phyloP scores from a whole-genome alignment of 176 grass and related monocot genomes.

The Oryza punctata region DNA sequence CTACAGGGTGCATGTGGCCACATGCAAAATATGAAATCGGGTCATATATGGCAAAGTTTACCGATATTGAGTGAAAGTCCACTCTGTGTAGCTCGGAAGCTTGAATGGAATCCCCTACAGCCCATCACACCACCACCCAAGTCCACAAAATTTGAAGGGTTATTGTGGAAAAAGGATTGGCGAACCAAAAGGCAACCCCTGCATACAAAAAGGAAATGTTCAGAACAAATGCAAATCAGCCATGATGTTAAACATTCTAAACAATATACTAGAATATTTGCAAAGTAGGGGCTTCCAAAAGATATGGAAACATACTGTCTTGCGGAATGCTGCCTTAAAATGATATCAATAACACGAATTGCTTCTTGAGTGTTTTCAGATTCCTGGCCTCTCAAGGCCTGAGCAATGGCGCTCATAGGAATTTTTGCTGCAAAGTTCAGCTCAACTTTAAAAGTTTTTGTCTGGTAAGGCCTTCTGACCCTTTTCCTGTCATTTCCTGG shows the following conservation, averaged over 20 bases:
- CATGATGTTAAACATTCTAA: not conserved
- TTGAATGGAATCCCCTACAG: slow-evolving; percentile 91
- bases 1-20: not conserved
- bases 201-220: slow-evolving; percentile 17
- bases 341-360: slow-evolving; percentile 85
- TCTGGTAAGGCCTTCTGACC: slow-evolving; percentile 55
- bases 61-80: slow-evolving; percentile 89
- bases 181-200: slow-evolving; percentile 89
- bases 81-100: slow-evolving; percentile 81
- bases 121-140: slow-evolving; percentile 83
- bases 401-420: slow-evolving; percentile 74
- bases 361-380: slow-evolving; percentile 82
- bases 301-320: slow-evolving; percentile 54
- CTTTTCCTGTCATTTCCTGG: slow-evolving; percentile 67
- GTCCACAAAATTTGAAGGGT: slow-evolving; percentile 73
- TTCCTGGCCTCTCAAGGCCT: slow-evolving; percentile 75
- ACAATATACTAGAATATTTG: not conserved
- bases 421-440: slow-evolving; percentile 69
- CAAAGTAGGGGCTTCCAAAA: not conserved
- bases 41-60: slow-evolving; percentile 18
- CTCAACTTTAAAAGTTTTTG: slow-evolving; percentile 79
- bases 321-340: slow-evolving; percentile 74
- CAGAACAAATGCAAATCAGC: not conserved
- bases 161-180: slow-evolving; percentile 85
- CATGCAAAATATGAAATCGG: not conserved